Base-by-base conservation (phyloP, 2,329 filamentous ascomycete species). In the Ascochyta viciae-villosae region DNA sequence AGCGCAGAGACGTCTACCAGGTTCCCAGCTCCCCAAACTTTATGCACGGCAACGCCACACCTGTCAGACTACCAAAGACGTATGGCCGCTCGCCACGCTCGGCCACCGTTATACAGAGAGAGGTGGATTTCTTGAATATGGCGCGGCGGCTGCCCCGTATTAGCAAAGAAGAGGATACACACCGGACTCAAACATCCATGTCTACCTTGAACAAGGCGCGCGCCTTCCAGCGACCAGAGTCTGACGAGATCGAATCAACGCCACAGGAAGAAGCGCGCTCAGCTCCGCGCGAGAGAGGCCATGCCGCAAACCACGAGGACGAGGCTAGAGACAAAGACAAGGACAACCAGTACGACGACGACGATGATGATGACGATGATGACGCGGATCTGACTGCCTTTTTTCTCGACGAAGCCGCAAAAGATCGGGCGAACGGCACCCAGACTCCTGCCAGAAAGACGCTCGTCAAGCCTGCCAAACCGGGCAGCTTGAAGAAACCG, bases 11-110 rank as follows among this genome's bases (percentile, higher is more conserved):
- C 29, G 39, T 69, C n/a, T 66, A 65, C 35, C 57, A 62, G 4
- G 48, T 63, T 1, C 57, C 64, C 9, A 57, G 54, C 34, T 66
- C 66, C 4, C 64, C 64, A 3, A 60, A 64, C 3, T 58, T 62
- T 24, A 40, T 64, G 31, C 40, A 46, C 13, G 37, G 42, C n/a
- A 54, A 54, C 8, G 16, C 34, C 27, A 59, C 51, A 19, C 37
- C 53, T 15, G 47, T 47, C 19, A 66, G 62, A 44, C 39, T 27
- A 16, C 44, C 31, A 7, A 57, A 26, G 22, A 68, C 61, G 4
- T 67, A 67, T 38, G 54, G 54, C 22, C 61, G 54, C 26, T 59
- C 52, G 22, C 56, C 63, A 9, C 56, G 50, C 6, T 58, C 54
- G 26, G 39, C 58, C 9, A 56, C 40, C 10, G 45, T 45, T 15